phyloP scores from a whole-genome alignment of 208 protist genomes.

The Wallacemonas rigidus region DNA sequence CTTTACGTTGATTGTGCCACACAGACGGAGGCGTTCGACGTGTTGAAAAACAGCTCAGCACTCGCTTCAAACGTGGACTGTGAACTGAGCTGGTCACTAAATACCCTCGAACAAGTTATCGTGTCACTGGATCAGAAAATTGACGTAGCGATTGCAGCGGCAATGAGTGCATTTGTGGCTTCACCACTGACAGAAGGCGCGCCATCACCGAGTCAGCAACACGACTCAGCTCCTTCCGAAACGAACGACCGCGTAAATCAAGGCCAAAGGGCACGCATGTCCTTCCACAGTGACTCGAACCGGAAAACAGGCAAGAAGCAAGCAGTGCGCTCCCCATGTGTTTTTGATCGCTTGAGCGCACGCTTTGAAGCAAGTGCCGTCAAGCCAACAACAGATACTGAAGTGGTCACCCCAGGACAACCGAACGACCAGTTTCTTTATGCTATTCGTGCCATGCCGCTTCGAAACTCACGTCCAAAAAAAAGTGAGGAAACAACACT shows the following conservation, averaged over 20 bases:
- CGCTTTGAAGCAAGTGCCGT: neutral
- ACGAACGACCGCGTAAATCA: no score
- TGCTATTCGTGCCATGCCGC: slow-evolving; percentile 7
- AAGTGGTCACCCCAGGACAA: neutral
- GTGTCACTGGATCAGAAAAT: neutral
- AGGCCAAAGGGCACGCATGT: no score
- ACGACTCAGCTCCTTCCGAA: no score
- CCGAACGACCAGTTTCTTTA: slow-evolving; percentile 2
- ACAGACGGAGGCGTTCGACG: neutral
- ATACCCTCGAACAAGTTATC: neutral
- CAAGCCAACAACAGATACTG: neutral
- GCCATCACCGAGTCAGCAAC: no score
- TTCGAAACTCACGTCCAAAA: neutral
- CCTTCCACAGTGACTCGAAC: no score
- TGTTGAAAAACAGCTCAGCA: no score
- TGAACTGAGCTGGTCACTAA: neutral
- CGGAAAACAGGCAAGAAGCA: no score
- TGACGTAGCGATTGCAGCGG: neutral
- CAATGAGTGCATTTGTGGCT: neutral
- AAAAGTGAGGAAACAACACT: neutral
- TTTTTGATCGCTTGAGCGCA: neutral
- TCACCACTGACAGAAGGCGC: no score
- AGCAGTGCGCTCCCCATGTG: no score
- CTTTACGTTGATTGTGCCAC: neutral
- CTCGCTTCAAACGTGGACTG: no score